A percentile compares a stretch with the other conserved stretches of the same genome.
These are phyloP conservation scores for Gossypium ekmanianum DNA, from an alignment of 345 rosid genomes.

Conservation along the genomic window DNA sequence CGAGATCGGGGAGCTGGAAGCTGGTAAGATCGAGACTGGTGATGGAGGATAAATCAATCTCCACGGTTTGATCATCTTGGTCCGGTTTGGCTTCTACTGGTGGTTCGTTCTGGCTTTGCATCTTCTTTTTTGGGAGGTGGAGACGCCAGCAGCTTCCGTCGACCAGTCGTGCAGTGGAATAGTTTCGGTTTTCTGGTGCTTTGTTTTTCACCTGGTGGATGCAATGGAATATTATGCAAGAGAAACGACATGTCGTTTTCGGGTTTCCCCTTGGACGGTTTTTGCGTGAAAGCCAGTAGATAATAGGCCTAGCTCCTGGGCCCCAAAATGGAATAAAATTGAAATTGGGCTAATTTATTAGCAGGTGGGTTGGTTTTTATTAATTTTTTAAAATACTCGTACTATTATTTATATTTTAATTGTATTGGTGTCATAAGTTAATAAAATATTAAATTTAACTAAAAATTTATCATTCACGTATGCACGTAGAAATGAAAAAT, in stretches of 20 bases:
- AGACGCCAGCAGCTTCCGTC: constrained; percentile 9
- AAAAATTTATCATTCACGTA: too few relatives aligned
- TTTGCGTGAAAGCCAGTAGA: background rate
- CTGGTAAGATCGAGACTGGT: constrained; percentile 80
- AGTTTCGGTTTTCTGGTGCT: background rate
- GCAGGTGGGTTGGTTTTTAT: too few relatives aligned
- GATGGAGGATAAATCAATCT: constrained; percentile 44
- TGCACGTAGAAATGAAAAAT: too few relatives aligned
- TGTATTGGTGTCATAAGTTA: too few relatives aligned
- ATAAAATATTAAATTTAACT: too few relatives aligned
- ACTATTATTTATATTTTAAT: too few relatives aligned
- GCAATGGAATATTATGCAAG: background rate
- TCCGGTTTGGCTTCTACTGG: constrained; percentile 11
- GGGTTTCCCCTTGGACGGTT: background rate
- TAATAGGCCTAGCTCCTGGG: background rate
- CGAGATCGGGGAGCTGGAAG: constrained; percentile 84
- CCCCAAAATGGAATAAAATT: background rate
- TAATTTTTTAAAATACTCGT: too few relatives aligned
- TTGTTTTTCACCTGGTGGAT: background rate
- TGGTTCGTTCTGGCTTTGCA: constrained; percentile 22
- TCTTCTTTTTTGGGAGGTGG: constrained; percentile 9
- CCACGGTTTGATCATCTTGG: constrained; percentile 28
- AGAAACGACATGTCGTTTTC: background rate
- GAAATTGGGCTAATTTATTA: too few relatives aligned
- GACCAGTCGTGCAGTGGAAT: constrained; percentile 11